Percentiles rank a stretch among this genome's conserved stretches.
Evolutionary conservation across 2,329 filamentous ascomycete species (phyloP).

Genomic region (Canariomyces notabilis): DNA sequence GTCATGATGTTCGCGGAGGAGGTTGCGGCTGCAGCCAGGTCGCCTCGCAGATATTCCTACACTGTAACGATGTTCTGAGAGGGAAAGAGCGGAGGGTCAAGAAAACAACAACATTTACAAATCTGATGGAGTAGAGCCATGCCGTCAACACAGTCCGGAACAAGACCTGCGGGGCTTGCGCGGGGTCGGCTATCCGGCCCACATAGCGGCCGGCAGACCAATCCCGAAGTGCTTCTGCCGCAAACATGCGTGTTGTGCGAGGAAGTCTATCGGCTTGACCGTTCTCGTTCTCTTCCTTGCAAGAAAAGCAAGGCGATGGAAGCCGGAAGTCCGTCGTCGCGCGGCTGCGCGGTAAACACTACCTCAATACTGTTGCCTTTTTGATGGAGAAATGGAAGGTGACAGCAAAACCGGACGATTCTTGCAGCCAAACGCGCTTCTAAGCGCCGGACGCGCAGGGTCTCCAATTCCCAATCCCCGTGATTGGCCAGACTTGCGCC

Average conservation of each 20-base stretch:
- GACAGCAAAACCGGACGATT: constrained; percentile 3
- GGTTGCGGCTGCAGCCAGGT: too few relatives aligned
- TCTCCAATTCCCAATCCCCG: background rate
- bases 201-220: constrained; percentile 19
- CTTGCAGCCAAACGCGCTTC: constrained; percentile 23
- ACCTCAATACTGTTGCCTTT: background rate
- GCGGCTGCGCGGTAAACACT: constrained; percentile 14
- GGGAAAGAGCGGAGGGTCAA: too few relatives aligned
- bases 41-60: too few relatives aligned
- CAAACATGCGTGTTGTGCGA: constrained; percentile 11
- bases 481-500: constrained; percentile 24
- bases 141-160: too few relatives aligned
- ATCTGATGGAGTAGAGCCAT: too few relatives aligned
- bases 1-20: too few relatives aligned
- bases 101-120: too few relatives aligned
- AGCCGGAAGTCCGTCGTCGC: too few relatives aligned
- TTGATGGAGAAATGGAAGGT: constrained; percentile 4
- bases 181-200: constrained; percentile 13
- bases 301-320: too few relatives aligned
- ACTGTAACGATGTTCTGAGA: too few relatives aligned
- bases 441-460: constrained; percentile 21
- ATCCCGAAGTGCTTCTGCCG: constrained; percentile 11
- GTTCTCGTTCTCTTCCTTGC: background rate
- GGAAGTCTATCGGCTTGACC: too few relatives aligned
- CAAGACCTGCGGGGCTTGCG: background rate